Evolutionary conservation across 805 yeast genomes (phyloP).

Genomic region (Lachancea sp.): DNA sequence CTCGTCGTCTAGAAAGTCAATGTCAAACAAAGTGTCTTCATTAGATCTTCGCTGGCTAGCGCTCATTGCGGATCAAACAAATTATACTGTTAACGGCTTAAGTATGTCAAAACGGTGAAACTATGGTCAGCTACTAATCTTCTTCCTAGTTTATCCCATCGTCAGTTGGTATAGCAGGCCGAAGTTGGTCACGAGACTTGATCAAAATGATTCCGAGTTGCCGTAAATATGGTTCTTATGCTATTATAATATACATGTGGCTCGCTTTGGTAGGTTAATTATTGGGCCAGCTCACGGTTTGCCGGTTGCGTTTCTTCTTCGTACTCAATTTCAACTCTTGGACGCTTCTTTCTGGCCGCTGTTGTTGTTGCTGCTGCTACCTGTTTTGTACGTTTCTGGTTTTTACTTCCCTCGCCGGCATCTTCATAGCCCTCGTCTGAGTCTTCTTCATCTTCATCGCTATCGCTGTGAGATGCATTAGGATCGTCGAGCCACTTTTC

Average conservation of each 20-base stretch:
- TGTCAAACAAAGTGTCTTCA: conserved; percentile 36
- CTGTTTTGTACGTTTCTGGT: conserved; percentile 35
- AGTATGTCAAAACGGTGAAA: not conserved
- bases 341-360: conserved; percentile 47
- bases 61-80: conserved; percentile 2
- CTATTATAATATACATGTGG: too few relatives aligned
- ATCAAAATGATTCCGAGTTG: too few relatives aligned
- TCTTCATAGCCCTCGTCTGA: conserved; percentile 36
- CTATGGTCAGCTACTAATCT: too few relatives aligned
- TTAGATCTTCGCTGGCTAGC: not conserved
- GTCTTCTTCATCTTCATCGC: conserved; percentile 14
- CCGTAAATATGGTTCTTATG: too few relatives aligned
- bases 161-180: too few relatives aligned
- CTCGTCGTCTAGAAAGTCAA: conserved; percentile 32
- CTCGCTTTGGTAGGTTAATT: too few relatives aligned
- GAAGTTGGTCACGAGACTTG: too few relatives aligned
- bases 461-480: conserved; percentile 37
- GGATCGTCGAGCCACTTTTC: conserved; percentile 76
- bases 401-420: conserved; percentile 34
- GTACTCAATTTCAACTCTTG: conserved; percentile 75
- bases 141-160: too few relatives aligned
- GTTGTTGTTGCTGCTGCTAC: conserved; percentile 19
- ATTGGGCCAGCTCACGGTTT: conserved; percentile 28
- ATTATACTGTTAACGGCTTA: not conserved
- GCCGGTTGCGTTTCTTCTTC: conserved; percentile 55